Conservation (phyloP, 768 basidiomycete species). For the Termitomyces sp. region DNA sequence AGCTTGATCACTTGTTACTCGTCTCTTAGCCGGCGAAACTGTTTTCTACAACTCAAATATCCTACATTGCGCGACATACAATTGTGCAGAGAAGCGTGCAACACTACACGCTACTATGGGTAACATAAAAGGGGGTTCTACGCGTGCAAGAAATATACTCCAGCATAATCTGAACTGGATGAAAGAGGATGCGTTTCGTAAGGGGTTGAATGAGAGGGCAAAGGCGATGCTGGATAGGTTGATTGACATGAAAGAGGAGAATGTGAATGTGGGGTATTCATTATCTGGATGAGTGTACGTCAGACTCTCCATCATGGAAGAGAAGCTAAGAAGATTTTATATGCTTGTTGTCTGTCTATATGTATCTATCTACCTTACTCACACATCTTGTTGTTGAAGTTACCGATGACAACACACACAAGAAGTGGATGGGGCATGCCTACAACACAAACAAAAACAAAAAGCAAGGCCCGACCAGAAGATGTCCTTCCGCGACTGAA, state of each 20-base stretch:
- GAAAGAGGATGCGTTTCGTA: constrained; percentile 43
- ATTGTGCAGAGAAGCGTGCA: constrained; percentile 39
- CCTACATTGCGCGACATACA: constrained; percentile 68
- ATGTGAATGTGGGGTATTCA: constrained; percentile 49
- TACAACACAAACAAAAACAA: too few species aligned
- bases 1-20: background rate
- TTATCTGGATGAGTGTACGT: constrained; percentile 18
- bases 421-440: too few species aligned
- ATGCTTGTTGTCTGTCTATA: background rate
- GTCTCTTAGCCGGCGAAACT: constrained; percentile 57
- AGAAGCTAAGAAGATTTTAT: background rate
- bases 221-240: constrained; percentile 56
- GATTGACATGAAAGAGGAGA: constrained; percentile 40
- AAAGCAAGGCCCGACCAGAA: too few species aligned
- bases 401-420: too few species aligned
- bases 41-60: constrained; percentile 82
- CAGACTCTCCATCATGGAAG: background rate
- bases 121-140: constrained; percentile 51
- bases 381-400: too few species aligned
- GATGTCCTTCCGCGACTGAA: too few species aligned
- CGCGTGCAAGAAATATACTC: constrained; percentile 65
- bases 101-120: constrained; percentile 72
- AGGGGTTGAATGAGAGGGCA: constrained; percentile 39
- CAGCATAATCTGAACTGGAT: constrained; percentile 75
- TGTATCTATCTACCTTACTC: too few species aligned